A percentile compares a stretch with the other conserved stretches of the same genome.
Evolutionary conservation across 768 basidiomycete genomes (phyloP).

Genomic region (Pisolithus albus): DNA sequence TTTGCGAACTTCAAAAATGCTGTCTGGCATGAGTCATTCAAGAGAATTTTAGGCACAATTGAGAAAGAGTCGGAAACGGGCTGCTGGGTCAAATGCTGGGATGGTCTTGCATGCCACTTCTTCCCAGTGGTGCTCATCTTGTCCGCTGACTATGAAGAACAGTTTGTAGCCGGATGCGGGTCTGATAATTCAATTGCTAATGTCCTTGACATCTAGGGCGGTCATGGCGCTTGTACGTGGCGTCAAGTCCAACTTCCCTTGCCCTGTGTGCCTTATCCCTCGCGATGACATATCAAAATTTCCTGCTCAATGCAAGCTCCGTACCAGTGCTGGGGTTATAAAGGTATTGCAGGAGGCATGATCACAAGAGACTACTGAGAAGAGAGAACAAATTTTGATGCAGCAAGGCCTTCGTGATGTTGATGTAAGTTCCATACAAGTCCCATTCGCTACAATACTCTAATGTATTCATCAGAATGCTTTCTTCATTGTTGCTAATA

Average conservation of each 20-base stretch:
- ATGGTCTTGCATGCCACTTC: conserved; percentile 21
- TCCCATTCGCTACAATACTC: too few species aligned
- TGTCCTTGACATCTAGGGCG: conserved; percentile 18
- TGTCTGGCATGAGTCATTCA: conserved; percentile 7
- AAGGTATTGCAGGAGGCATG: background rate
- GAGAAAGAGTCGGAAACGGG: background rate
- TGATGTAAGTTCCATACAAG: too few species aligned
- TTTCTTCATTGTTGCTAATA: too few species aligned
- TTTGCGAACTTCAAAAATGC: conserved; percentile 9
- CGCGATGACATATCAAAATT: too few species aligned
- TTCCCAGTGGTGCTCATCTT: conserved; percentile 33
- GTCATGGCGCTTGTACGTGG: conserved; percentile 22
- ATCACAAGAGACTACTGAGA: background rate
- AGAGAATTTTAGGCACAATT: background rate
- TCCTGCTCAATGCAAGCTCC: background rate
- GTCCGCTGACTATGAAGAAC: conserved; percentile 39
- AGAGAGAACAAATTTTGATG: background rate
- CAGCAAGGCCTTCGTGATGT: too few species aligned
- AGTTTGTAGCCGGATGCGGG: conserved; percentile 21
- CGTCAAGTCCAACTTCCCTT: conserved; percentile 20
- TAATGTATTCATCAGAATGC: too few species aligned
- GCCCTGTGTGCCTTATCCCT: background rate
- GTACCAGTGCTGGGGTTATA: background rate
- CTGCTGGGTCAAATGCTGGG: conserved; percentile 19
- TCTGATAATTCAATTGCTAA: background rate